A percentile compares a stretch with the other conserved stretches of the same genome.
phyloP scores from a whole-genome alignment of 148 eudicot genomes.

The Oxyria digyna region DNA sequence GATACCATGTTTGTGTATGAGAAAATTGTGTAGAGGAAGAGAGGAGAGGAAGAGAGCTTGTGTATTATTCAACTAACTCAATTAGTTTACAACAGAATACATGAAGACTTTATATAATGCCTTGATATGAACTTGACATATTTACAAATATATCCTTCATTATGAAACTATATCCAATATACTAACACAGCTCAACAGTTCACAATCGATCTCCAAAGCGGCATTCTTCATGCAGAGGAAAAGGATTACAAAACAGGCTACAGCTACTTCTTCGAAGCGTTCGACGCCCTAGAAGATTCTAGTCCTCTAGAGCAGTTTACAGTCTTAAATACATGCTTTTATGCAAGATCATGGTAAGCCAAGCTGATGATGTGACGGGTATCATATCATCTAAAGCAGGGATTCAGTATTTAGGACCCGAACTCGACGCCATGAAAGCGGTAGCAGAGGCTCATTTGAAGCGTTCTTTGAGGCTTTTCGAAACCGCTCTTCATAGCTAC shows the following conservation, averaged over 20 bases:
- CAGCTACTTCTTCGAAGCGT: constrained; percentile 37
- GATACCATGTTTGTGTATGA: no score
- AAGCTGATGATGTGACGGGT: constrained; percentile 42
- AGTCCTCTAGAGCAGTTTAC: constrained; percentile 37
- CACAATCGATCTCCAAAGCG: constrained; percentile 36
- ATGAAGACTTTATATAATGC: no score
- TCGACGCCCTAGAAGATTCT: constrained; percentile 36
- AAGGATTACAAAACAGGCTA: constrained; percentile 37
- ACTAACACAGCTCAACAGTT: constrained; percentile 43
- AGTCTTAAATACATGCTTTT: constrained; percentile 38
- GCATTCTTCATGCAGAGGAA: constrained; percentile 38
- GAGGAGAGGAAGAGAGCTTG: no score
- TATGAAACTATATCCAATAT: no score
- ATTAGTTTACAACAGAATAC: no score
- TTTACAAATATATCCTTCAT: no score
- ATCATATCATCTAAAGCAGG: constrained; percentile 38
- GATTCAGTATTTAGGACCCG: constrained; percentile 33
- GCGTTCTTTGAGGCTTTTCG: constrained; percentile 29
- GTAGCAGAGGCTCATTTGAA: constrained; percentile 37
- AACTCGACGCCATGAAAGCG: constrained; percentile 42
- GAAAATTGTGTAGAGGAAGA: no score
- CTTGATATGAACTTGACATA: no score
- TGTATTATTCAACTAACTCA: no score
- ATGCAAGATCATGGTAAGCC: constrained; percentile 41
- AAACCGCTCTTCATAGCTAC: constrained; percentile 25